A percentile compares a stretch with the other conserved stretches of the same genome.
phyloP scores from a whole-genome alignment of 805 yeast species.

The Vanderwaltozyma verrucispora region DNA sequence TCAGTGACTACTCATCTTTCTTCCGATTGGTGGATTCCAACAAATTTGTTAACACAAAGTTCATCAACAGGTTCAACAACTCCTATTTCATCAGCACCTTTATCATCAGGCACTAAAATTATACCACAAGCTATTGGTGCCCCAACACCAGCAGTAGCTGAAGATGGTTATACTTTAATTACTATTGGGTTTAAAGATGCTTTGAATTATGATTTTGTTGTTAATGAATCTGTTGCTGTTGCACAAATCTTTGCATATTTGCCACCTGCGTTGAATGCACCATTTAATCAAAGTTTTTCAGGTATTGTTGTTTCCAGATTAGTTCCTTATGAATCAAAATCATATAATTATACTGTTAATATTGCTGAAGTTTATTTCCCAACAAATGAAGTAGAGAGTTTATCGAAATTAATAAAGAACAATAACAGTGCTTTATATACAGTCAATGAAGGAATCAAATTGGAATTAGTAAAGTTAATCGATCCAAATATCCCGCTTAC shows the following conservation, averaged over 20 bases:
- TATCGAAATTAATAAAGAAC: slow-evolving; percentile 46
- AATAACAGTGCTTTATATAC: slow-evolving; percentile 48
- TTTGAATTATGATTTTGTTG: slow-evolving; percentile 81
- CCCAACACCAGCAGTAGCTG: slow-evolving; percentile 28
- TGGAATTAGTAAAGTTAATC: slow-evolving; percentile 53
- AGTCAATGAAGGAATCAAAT: slow-evolving; percentile 45
- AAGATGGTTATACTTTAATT: slow-evolving; percentile 18
- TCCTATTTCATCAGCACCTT: slow-evolving; percentile 17
- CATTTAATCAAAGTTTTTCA: slow-evolving; percentile 34
- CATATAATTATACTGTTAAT: slow-evolving; percentile 60
- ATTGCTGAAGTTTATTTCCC: slow-evolving; percentile 88
- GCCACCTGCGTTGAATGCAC: slow-evolving; percentile 60
- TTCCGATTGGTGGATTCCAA: slow-evolving; percentile 52
- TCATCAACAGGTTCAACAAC: slow-evolving; percentile 7
- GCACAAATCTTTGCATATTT: slow-evolving; percentile 58
- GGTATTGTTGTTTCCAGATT: slow-evolving; percentile 59
- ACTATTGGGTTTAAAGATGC: slow-evolving; percentile 48
- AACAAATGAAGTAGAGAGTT: slow-evolving; percentile 33
- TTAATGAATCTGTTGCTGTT: slow-evolving; percentile 74
- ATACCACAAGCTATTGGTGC: slow-evolving; percentile 34
- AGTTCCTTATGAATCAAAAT: slow-evolving; percentile 58
- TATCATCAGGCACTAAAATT: slow-evolving; percentile 36
- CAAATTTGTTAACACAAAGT: slow-evolving; percentile 62
- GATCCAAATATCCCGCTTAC: slow-evolving; percentile 36
- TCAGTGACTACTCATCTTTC: slow-evolving; percentile 20